Base-by-base conservation (phyloP, 306 rosid species). In the Morella rubra region DNA sequence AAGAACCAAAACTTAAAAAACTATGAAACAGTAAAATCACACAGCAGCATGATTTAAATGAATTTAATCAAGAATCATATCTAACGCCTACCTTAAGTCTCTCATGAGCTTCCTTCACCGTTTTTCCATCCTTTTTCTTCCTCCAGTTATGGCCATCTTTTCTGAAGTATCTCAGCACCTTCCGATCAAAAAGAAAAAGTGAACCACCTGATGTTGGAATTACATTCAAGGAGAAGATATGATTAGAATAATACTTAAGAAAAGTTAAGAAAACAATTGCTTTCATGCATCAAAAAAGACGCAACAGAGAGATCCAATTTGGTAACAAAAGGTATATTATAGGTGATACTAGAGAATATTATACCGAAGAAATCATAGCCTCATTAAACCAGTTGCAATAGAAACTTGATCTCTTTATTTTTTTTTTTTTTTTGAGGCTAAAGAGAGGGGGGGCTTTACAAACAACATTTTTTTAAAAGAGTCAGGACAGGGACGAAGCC, bases 71-170 rank as follows among this genome's bases (percentile, higher is more conserved):
- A 62, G 64, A 22, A 67, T 58, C 42, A 69, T 14, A 50, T 6
- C 42, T 11, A 60, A 74, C 61, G 52, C 72, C 84, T 78, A 93
- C 97, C 98, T 93, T 93, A 40, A 91, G 96, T 76, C 89, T 89
- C 82, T 93, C 98, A 68, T 93, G 98, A 74, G 97, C 98, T 85
- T 93, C 98, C 88, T 88, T 90, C 50, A 93, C 87, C 9, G 93
- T 89, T 84, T 93, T 93, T 59, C 96, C 98, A 86, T 91, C 96
- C 77, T 90, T 93, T 84, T 93, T 93, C 96, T 91, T 93, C 85
- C 96, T 90, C 98, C 97, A 93, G 71, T 85, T 91, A 84, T 93
- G 97, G 22, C 97, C 97, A 85, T 93, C 97, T 53, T 91, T 93
- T 82, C 98, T 87, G 72, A 93, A 93, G 90, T 91, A 87, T 83